Conservation (phyloP, 129 eudicot genomes). For the Mikania micrantha region DNA sequence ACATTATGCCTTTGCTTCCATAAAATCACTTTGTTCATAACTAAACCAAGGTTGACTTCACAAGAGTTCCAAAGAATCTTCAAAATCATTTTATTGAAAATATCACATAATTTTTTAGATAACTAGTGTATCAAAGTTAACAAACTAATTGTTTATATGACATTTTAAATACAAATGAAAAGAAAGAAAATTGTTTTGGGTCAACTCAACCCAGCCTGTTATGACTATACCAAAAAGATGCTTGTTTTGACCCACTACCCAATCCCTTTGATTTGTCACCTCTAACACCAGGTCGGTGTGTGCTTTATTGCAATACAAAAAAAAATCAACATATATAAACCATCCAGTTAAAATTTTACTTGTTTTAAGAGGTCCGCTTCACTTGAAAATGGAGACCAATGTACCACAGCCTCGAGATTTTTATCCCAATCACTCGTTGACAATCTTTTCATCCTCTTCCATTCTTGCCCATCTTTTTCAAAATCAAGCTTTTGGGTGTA, state of each 20-base stretch:
- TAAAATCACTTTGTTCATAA: no score
- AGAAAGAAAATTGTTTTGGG: neutral
- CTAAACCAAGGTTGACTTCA: no score
- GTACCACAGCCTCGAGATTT: slow-evolving; percentile 59
- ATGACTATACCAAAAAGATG: neutral
- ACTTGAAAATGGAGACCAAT: slow-evolving; percentile 91
- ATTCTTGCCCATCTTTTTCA: slow-evolving; percentile 38
- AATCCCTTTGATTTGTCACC: neutral
- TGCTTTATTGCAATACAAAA: neutral
- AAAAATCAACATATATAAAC: slow-evolving; percentile 2
- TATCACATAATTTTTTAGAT: no score
- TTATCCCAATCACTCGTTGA: slow-evolving; percentile 57
- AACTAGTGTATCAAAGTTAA: neutral
- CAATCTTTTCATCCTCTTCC: slow-evolving; percentile 58
- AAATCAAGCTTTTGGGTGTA: slow-evolving; percentile 59
- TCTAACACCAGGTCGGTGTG: neutral
- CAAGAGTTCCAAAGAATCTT: neutral
- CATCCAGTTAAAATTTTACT: slow-evolving; percentile 27
- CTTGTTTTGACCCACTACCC: neutral
- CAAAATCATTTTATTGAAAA: neutral
- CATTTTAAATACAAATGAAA: neutral
- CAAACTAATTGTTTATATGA: neutral
- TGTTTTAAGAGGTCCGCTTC: slow-evolving; percentile 75
- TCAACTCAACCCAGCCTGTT: neutral
- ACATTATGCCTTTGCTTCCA: no score